phyloP scores from a whole-genome alignment of 2,329 filamentous ascomycete species.

The Camillea tinctor region DNA sequence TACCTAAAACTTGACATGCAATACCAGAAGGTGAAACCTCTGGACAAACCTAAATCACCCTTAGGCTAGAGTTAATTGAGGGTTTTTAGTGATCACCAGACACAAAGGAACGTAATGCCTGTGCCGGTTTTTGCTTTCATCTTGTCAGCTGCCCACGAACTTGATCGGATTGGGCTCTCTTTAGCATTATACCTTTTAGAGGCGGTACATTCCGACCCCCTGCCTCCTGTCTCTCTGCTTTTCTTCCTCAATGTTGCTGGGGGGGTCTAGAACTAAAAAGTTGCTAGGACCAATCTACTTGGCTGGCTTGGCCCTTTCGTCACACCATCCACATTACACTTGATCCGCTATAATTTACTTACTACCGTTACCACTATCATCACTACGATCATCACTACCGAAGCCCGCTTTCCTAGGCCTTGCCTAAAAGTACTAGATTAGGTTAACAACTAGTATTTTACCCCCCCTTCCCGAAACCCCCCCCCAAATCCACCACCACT shows the following conservation, averaged over 20 bases:
- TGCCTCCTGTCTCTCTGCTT: too few relatives aligned
- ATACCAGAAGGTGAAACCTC: not conserved
- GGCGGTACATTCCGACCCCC: not conserved
- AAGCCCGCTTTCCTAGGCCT: not conserved
- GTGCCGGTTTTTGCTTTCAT: not conserved
- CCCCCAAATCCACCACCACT: slow-evolving; percentile 6
- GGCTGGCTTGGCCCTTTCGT: not conserved
- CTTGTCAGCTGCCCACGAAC: not conserved
- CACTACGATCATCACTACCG: not conserved
- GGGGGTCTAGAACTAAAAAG: not conserved
- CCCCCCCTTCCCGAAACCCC: slow-evolving; percentile 7
- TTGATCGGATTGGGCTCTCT: not conserved
- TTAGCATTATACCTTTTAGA: not conserved
- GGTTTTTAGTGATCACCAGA: not conserved
- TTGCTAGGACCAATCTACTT: not conserved
- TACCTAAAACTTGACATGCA: not conserved
- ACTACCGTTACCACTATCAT: not conserved
- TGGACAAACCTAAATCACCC: not conserved
- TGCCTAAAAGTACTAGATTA: not conserved
- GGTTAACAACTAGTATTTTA: slow-evolving; percentile 1
- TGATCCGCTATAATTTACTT: not conserved
- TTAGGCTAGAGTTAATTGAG: not conserved
- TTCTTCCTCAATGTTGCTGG: too few relatives aligned
- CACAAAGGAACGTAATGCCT: not conserved
- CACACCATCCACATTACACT: not conserved